Evolutionary conservation across 345 rosid genomes (phyloP).

Genomic region (Tarenaya hassleriana): DNA sequence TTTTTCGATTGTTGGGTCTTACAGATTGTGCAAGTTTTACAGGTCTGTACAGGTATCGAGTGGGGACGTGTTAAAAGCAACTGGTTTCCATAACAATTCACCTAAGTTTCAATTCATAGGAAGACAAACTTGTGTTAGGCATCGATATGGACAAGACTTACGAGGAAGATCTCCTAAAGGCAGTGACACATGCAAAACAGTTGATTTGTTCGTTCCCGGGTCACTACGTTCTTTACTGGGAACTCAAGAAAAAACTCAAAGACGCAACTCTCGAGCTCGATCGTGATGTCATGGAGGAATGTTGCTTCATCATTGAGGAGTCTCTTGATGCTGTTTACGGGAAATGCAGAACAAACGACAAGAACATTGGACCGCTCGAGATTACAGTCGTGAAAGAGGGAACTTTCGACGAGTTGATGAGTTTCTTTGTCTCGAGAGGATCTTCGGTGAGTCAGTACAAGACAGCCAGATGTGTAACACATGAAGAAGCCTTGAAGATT

Average conservation of each 20-base stretch:
- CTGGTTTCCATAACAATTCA: conserved; percentile 24
- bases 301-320: conserved; percentile 56
- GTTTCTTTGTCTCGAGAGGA: conserved; percentile 52
- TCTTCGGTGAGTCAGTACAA: conserved; percentile 72
- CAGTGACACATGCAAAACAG: conserved; percentile 43
- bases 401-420: conserved; percentile 63
- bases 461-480: too few relatives aligned
- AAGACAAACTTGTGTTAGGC: conserved; percentile 49
- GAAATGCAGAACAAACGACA: conserved; percentile 49
- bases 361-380: conserved; percentile 56
- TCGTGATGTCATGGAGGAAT: conserved; percentile 41
- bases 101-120: conserved; percentile 22
- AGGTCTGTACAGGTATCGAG: conserved; percentile 22
- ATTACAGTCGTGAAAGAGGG: conserved; percentile 53
- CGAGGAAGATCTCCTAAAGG: conserved; percentile 62
- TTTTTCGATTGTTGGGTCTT: neutral
- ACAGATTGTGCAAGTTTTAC: neutral
- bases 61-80: conserved; percentile 22
- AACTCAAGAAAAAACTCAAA: conserved; percentile 22
- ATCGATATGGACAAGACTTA: conserved; percentile 66
- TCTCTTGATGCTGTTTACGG: conserved; percentile 56
- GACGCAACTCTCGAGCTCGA: conserved; percentile 23
- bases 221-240: conserved; percentile 67
- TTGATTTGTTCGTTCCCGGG: too few relatives aligned
- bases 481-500: too few relatives aligned